phyloP scores from a whole-genome alignment of 306 rosid species.

The Glycine latifolia region DNA sequence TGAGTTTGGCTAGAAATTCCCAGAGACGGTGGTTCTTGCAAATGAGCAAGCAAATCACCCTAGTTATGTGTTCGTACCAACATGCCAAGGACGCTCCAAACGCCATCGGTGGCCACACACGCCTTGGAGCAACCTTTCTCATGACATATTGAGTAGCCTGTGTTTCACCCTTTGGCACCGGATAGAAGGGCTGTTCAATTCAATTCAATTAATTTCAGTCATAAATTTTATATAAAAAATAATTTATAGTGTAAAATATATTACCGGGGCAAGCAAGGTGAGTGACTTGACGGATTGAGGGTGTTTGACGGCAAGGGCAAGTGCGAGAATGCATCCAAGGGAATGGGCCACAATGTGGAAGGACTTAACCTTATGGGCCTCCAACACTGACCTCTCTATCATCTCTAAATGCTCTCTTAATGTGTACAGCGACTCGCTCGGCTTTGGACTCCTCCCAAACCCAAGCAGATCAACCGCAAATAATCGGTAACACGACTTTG shows the following conservation, averaged over 20 bases:
- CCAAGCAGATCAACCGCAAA: conserved; percentile 93
- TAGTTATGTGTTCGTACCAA: conserved; percentile 92
- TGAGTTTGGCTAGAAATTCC: conserved; percentile 78
- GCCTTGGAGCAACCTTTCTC: conserved; percentile 87
- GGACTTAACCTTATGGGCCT: conserved; percentile 74
- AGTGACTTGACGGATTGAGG: conserved; percentile 82
- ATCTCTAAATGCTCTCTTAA: conserved; percentile 84
- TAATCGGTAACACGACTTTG: conserved; percentile 65
- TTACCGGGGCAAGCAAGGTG: conserved; percentile 90
- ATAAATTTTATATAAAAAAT: no score
- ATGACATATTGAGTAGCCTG: conserved; percentile 79
- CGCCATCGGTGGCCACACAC: conserved; percentile 84
- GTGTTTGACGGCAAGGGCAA: conserved; percentile 81
- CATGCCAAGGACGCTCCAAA: conserved; percentile 87
- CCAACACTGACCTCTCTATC: conserved; percentile 79
- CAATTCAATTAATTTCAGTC: not conserved
- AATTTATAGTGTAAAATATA: not conserved
- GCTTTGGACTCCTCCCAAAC: conserved; percentile 94
- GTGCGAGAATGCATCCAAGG: conserved; percentile 87
- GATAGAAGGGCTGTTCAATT: conserved; percentile 42
- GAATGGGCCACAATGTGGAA: conserved; percentile 98
- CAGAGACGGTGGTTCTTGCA: conserved; percentile 91
- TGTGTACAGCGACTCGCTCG: conserved; percentile 81
- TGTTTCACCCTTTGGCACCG: conserved; percentile 67
- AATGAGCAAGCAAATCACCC: conserved; percentile 80